These are phyloP conservation scores for Sporothrix variecibatus DNA, from an alignment of 2,329 filamentous ascomycete genomes.

Conservation along the genomic window DNA sequence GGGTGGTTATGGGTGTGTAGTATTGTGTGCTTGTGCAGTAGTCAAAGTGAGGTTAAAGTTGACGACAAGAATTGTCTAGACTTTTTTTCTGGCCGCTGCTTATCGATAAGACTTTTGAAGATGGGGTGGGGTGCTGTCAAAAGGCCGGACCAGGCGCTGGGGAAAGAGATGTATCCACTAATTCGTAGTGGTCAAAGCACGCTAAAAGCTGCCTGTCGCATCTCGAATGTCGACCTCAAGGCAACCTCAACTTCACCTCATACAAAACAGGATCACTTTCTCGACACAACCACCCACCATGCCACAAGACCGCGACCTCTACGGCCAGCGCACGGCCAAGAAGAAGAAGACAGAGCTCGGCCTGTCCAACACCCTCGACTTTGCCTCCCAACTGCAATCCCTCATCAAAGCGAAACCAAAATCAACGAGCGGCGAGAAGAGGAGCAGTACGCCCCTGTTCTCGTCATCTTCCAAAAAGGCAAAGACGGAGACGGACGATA, in stretches of 20 bases:
- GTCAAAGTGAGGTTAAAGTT: neutral
- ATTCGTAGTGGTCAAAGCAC: neutral
- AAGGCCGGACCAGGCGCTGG: neutral
- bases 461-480: neutral
- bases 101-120: slow-evolving; percentile 27
- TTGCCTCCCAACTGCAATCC: slow-evolving; percentile 83
- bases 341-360: slow-evolving; percentile 69
- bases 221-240: neutral
- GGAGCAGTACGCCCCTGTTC: neutral
- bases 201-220: neutral
- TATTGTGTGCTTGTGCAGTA: neutral
- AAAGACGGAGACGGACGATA: neutral
- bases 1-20: neutral
- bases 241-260: neutral
- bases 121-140: too few species aligned
- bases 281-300: slow-evolving; percentile 41
- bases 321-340: slow-evolving; percentile 73
- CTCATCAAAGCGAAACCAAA: slow-evolving; percentile 63
- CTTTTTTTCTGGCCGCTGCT: slow-evolving; percentile 12
- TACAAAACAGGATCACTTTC: neutral
- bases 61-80: slow-evolving; percentile 11
- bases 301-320: slow-evolving; percentile 70
- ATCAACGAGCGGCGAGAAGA: slow-evolving; percentile 54
- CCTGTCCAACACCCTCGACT: slow-evolving; percentile 74
- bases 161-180: neutral